Evolutionary conservation across 1,284 basidiomycete species (phyloP).

Genomic region (Tremellales sp.): DNA sequence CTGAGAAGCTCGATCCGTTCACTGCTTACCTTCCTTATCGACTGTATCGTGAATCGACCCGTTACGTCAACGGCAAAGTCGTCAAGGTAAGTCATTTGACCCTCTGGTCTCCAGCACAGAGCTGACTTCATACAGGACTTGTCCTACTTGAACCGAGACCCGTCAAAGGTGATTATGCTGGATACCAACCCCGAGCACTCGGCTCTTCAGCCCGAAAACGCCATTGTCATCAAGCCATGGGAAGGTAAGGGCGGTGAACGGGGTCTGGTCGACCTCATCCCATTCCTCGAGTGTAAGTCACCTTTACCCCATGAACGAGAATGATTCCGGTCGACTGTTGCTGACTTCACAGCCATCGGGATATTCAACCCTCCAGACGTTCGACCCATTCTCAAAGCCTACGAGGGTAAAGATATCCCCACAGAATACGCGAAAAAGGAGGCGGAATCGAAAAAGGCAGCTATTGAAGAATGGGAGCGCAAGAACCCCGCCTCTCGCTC

Average conservation of each 20-base stretch:
- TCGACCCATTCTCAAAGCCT: constrained; percentile 77
- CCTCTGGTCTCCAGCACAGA: not conserved
- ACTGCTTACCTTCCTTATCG: constrained; percentile 83
- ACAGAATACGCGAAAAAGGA: constrained; percentile 84
- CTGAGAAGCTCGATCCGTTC: constrained; percentile 94
- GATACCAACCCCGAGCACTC: constrained; percentile 80
- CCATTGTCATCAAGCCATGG: constrained; percentile 82
- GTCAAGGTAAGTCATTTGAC: constrained; percentile 61
- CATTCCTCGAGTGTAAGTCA: constrained; percentile 87
- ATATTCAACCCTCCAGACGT: constrained; percentile 83
- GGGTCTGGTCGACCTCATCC: constrained; percentile 84
- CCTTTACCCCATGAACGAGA: not conserved
- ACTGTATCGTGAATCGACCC: constrained; percentile 85
- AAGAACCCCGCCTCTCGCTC: constrained; percentile 49
- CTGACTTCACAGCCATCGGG: constrained; percentile 63
- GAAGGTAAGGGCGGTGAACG: constrained; percentile 71
- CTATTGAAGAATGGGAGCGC: constrained; percentile 78
- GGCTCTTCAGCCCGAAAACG: constrained; percentile 81
- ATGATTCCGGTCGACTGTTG: not conserved
- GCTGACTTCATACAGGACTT: constrained; percentile 63
- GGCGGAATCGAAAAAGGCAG: constrained; percentile 68
- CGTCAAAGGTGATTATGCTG: constrained; percentile 82
- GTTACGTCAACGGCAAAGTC: constrained; percentile 69
- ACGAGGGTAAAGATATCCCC: constrained; percentile 82
- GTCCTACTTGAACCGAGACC: constrained; percentile 86